Percentiles rank a stretch among this genome's conserved stretches.
Conservation (phyloP, 306 rosid species). For the Hylodesmum podocarpum region DNA sequence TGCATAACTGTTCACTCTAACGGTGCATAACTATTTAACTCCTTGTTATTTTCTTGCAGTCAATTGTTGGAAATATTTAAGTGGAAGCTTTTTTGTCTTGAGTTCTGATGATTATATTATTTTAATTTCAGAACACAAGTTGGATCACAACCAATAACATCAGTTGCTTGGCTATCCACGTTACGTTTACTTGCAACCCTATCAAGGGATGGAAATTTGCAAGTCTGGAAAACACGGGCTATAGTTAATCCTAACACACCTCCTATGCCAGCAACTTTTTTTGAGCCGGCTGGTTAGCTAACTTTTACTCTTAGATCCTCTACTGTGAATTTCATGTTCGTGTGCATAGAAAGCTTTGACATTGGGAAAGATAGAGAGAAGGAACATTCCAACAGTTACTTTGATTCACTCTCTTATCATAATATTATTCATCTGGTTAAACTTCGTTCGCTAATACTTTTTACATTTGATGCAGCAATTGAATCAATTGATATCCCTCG, state of each 20-base stretch:
- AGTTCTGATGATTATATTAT: slow-evolving; percentile 30
- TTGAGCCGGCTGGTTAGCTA: slow-evolving; percentile 88
- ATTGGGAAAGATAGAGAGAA: neutral
- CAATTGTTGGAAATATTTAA: slow-evolving; percentile 18
- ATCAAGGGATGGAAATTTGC: slow-evolving; percentile 86
- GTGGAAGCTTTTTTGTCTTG: slow-evolving; percentile 13
- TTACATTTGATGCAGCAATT: slow-evolving; percentile 66
- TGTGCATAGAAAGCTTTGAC: neutral
- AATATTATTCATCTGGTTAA: slow-evolving; percentile 8
- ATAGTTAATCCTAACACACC: slow-evolving; percentile 75
- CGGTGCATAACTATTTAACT: too few relatives aligned
- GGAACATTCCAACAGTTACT: slow-evolving; percentile 8
- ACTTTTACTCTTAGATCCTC: slow-evolving; percentile 18
- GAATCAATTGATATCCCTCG: slow-evolving; percentile 93
- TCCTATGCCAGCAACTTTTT: slow-evolving; percentile 84
- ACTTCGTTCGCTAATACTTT: slow-evolving; percentile 28
- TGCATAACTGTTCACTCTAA: too few relatives aligned
- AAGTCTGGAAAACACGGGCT: slow-evolving; percentile 94
- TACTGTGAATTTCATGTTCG: slow-evolving; percentile 7
- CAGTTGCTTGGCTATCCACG: slow-evolving; percentile 90
- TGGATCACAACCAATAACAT: slow-evolving; percentile 89
- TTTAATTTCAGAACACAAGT: slow-evolving; percentile 86
- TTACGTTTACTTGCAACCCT: slow-evolving; percentile 86
- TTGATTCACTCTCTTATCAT: slow-evolving; percentile 25
- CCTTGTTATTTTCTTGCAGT: slow-evolving; percentile 8